A percentile compares a stretch with the other conserved stretches of the same genome.
Evolutionary conservation across 176 grass and related monocot genomes (phyloP).

Genomic region (Tuctoria greenei): DNA sequence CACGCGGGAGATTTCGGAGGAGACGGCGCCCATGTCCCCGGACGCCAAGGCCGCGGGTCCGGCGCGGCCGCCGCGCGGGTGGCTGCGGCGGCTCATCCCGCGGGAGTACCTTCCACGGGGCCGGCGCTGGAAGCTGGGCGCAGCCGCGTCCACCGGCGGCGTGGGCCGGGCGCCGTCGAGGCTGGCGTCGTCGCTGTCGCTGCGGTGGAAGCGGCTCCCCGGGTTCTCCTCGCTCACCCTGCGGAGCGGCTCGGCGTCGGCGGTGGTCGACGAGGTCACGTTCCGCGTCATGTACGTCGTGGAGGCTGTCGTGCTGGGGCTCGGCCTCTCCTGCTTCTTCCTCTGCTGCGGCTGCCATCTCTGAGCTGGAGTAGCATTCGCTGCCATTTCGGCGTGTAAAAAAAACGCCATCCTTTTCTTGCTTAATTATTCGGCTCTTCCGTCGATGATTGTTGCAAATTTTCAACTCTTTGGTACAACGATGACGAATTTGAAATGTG

Average conservation of each 20-base stretch:
- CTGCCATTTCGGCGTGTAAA: not conserved
- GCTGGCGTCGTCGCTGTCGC: constrained; percentile 50
- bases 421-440: not conserved
- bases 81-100: constrained; percentile 40
- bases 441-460: constrained; percentile 18
- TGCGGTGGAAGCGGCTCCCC: constrained; percentile 54
- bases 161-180: constrained; percentile 2
- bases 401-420: not conserved
- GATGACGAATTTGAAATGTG: constrained; percentile 1
- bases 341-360: constrained; percentile 85
- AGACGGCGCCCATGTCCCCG: constrained; percentile 30
- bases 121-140: constrained; percentile 32
- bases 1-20: constrained; percentile 18
- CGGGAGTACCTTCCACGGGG: constrained; percentile 29
- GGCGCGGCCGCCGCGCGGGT: constrained; percentile 36
- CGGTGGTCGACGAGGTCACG: constrained; percentile 50
- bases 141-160: not conserved
- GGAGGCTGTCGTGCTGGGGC: constrained; percentile 82
- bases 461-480: not conserved
- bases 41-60: not conserved
- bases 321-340: constrained; percentile 87
- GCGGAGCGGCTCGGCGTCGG: constrained; percentile 45
- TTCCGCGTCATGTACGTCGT: constrained; percentile 73
- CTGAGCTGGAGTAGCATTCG: not conserved
- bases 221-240: constrained; percentile 36